A percentile compares a stretch with the other conserved stretches of the same genome.
These are phyloP conservation scores for Penicillium psychrofluorescens DNA, from an alignment of 495 filamentous ascomycete genomes.

Conservation along the genomic window DNA sequence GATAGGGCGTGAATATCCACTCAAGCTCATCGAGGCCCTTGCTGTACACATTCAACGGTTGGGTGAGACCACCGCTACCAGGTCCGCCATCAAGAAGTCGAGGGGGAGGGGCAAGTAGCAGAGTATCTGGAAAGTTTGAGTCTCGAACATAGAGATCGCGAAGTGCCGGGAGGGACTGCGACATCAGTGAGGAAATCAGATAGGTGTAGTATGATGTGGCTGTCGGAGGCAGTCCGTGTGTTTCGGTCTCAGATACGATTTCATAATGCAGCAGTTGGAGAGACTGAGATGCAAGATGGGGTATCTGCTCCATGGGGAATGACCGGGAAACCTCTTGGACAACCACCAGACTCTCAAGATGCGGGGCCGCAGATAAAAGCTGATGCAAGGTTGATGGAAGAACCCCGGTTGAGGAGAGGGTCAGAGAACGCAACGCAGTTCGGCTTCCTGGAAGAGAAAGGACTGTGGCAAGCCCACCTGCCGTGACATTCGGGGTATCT, in stretches of 20 bases:
- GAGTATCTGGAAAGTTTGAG: conserved; percentile 63
- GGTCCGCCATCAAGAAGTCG: conserved; percentile 26
- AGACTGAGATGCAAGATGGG: conserved; percentile 56
- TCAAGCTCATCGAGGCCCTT: conserved; percentile 80
- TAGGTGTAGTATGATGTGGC: conserved; percentile 75
- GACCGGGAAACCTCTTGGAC: conserved; percentile 57
- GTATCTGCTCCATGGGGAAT: conserved; percentile 54
- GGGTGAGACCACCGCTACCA: conserved; percentile 40
- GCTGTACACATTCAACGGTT: conserved; percentile 72
- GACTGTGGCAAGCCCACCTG: conserved; percentile 57
- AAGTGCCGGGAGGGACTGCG: conserved; percentile 66
- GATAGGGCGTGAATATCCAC: conserved; percentile 69
- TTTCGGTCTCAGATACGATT: conserved; percentile 52
- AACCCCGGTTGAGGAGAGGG: conserved; percentile 60
- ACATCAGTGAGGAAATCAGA: conserved; percentile 71
- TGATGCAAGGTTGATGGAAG: conserved; percentile 53
- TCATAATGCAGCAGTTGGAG: conserved; percentile 73
- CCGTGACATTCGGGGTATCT: conserved; percentile 61
- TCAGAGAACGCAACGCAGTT: conserved; percentile 50
- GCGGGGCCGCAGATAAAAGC: conserved; percentile 54
- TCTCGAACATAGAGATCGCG: conserved; percentile 79
- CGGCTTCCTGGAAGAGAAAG: conserved; percentile 45
- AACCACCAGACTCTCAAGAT: conserved; percentile 58
- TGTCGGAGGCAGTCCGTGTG: conserved; percentile 49
- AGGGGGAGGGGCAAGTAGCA: conserved; percentile 60